Evolutionary conservation across 768 basidiomycete genomes (phyloP), one percentile per base, ranked within the genome.

Genomic region (Lactarius indigo): DNA sequence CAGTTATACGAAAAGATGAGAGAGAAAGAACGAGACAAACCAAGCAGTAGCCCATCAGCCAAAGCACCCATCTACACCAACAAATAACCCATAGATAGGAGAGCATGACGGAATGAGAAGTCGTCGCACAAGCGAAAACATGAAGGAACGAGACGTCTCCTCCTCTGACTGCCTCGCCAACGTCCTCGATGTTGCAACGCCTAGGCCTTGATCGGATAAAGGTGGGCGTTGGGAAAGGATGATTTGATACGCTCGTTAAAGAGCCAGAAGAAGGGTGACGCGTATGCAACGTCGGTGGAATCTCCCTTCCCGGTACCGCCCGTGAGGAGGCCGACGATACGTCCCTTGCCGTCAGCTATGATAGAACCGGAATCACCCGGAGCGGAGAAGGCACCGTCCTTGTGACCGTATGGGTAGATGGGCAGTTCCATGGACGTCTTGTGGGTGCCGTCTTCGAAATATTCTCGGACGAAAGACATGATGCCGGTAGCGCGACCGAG

Each of bases 401-500:
- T 69, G 54, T 56, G 15, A 44, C 44, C 50, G 61, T 68, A 72
- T 1, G 65, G 33, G 61, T 54, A 39, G 50, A 72, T 59, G 17
- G 66, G 62, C 6, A 62, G 5, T 57, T 70, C 59, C 57, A 71
- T 72, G 9, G 70, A 69, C 17, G 67, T 68, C 28, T 59, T 18
- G 10, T 12, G 50, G 42, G 58, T 64, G 52, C 63, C 64, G 31
- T 68, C 0, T 15, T 62, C 57, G 39, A n/a, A 17, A 64, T 73
- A 71, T 12, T 57, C 35, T 28, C 72, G 68, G 37, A 65, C 31
- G 63, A 71, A 61, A 17, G 75, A 76, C 54, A 68, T 37, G 26
- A 75, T 41, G 12, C 73, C 70, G 54, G 63, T 73, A 12, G 39
- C 62, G 30, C 72, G 69, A 47, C 75, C 73, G 18, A 76, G 35